Percentiles rank a stretch among this genome's conserved stretches.
These are phyloP conservation scores for Pythium dissotocum DNA, from an alignment of 352 stramenopile species.

Conservation along the genomic window DNA sequence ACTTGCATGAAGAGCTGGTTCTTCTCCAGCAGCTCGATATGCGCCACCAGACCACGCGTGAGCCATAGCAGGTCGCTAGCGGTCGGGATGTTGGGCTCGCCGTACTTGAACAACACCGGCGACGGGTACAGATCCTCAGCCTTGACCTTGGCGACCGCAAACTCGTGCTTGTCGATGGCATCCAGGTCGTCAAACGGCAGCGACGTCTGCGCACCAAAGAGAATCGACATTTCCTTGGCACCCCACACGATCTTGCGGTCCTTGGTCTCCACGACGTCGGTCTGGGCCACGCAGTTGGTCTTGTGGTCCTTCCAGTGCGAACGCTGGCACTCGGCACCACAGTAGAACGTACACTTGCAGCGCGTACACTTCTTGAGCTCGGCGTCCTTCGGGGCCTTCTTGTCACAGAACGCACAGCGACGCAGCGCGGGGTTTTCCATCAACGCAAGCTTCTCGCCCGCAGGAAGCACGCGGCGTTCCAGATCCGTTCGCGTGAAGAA, in stretches of 20 bases:
- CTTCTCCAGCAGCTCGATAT: constrained; percentile 67
- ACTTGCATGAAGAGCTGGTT: constrained; percentile 73
- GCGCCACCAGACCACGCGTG: constrained; percentile 57
- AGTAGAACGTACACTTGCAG: constrained; percentile 88
- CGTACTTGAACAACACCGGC: constrained; percentile 69
- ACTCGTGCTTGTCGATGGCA: constrained; percentile 55
- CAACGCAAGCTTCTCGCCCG: constrained; percentile 63
- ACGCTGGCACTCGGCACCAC: constrained; percentile 68
- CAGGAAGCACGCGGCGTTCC: constrained; percentile 68
- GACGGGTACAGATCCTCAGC: constrained; percentile 63
- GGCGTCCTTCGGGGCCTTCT: constrained; percentile 50
- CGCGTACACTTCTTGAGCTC: constrained; percentile 84
- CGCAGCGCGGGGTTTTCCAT: constrained; percentile 74
- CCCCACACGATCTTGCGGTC: constrained; percentile 72
- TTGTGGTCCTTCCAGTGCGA: constrained; percentile 85
- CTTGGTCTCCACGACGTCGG: constrained; percentile 26
- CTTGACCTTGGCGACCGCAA: constrained; percentile 48
- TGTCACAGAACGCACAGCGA: constrained; percentile 77
- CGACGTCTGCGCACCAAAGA: constrained; percentile 67
- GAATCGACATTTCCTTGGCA: constrained; percentile 80
- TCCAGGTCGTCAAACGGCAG: constrained; percentile 84
- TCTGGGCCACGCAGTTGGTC: constrained; percentile 63
- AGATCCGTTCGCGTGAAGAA: constrained; percentile 81
- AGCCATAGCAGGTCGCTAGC: constrained; percentile 73
- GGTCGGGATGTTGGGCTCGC: constrained; percentile 63